phyloP scores from a whole-genome alignment of 2,329 filamentous ascomycete genomes.

The Sporothrix phasma region DNA sequence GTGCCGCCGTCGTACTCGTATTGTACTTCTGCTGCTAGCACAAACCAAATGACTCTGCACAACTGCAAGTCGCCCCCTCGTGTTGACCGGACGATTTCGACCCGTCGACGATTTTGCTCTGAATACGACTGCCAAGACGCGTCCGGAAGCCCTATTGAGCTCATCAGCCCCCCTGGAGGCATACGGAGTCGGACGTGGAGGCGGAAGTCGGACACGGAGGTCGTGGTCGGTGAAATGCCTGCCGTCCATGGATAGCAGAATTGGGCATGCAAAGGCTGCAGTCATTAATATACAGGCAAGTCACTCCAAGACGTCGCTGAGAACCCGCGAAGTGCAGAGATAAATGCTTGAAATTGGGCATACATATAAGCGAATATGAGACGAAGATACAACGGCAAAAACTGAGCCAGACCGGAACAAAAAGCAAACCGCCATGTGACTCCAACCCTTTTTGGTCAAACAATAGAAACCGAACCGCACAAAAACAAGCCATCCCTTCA shows the following conservation, averaged over 20 bases:
- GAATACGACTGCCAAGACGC: not conserved
- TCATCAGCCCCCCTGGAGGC: not conserved
- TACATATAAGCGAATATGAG: not conserved
- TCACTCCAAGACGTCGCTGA: no score
- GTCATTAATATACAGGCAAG: no score
- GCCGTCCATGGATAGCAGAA: no score
- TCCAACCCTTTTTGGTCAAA: conserved; percentile 1
- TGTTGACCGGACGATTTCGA: not conserved
- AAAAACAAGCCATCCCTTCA: not conserved
- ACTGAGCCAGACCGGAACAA: not conserved
- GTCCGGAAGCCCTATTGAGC: not conserved
- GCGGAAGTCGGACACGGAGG: not conserved
- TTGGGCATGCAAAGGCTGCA: no score
- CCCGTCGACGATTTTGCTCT: not conserved
- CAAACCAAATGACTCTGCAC: not conserved
- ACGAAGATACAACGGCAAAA: not conserved
- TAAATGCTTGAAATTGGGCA: not conserved
- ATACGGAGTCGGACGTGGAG: not conserved
- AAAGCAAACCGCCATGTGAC: not conserved
- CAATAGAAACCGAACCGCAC: not conserved
- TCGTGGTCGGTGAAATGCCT: no score
- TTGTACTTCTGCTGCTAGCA: not conserved
- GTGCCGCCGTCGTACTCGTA: not conserved
- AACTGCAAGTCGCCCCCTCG: not conserved
- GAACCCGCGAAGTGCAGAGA: no score